Base-by-base conservation (phyloP, 495 filamentous ascomycete genomes). In the Gamarada debralockiae region DNA sequence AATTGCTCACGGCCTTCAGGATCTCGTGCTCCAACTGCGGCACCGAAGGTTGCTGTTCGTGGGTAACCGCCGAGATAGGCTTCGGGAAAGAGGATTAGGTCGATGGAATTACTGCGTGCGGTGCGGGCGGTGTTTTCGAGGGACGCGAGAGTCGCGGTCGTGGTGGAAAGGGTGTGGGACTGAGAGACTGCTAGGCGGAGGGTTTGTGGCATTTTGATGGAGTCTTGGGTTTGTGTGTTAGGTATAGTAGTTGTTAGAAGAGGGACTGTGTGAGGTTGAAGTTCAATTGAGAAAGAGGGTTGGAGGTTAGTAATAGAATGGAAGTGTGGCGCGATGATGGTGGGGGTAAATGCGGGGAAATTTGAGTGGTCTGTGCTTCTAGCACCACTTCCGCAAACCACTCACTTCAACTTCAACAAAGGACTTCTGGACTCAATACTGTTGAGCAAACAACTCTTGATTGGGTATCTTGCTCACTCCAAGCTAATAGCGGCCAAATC, bases 61-160 rank as follows among this genome's bases (percentile, higher is more conserved):
- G 92, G 92, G 61, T 97, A 97, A 8, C 92, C 92, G 17, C 92
- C 92, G 0, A 97, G 76, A 65, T 89, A 97, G 22, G 92, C 92
- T 72, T 97, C 92, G 0, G 92, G 92, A 59, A 96, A 93, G 37
- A 97, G 81, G 15, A 97, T 70, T 45, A 97, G 76, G 62, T 92
- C 78, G 22, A 87, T 77, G 24, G 1, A 50, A 48, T n/a, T n/a
- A 0, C 76, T 71, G 3, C 37, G 15, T 24, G 86, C 86, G 2
- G 57, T 51, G 1, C 52, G 52, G 23, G 84, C 79, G 17, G 83
- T 80, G 10, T 63, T 53, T 41, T 78, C 70, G 15, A 96, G 80
- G 10, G 82, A 77, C 8, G 63, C 44, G 43, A 97, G 81, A 2
- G 91, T 96, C 25, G 76, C 72, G 7, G 73, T 20, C 7, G 84